These are phyloP conservation scores for Colletotrichum orchidophilum DNA, from an alignment of 2,329 filamentous ascomycete species.

Conservation along the genomic window DNA sequence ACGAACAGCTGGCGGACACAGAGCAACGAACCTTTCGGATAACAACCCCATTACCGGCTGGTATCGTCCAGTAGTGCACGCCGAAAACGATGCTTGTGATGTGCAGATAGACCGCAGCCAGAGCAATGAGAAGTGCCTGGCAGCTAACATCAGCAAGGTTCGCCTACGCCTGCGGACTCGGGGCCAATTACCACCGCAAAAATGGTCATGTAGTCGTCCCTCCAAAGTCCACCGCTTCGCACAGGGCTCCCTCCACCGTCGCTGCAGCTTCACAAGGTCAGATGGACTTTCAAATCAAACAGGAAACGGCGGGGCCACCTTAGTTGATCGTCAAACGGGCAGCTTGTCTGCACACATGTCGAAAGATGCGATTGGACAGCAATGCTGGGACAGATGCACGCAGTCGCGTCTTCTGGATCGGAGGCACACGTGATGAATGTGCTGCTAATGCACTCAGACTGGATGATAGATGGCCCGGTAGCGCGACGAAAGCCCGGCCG, in stretches of 20 bases:
- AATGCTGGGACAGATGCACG: background rate
- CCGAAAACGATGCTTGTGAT: constrained; percentile 5
- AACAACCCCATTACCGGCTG: background rate
- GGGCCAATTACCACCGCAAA: background rate
- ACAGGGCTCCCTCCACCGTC: constrained; percentile 1
- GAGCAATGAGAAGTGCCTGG: background rate
- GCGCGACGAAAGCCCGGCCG: background rate
- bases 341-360: background rate
- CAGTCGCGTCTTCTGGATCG: background rate
- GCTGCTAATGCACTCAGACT: background rate
- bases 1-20: background rate
- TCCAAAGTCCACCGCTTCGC: background rate
- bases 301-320: background rate
- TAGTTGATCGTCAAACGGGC: constrained; percentile 1
- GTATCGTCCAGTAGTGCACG: constrained; percentile 8
- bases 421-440: background rate
- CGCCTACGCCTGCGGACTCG: background rate
- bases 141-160: background rate
- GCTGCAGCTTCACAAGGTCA: background rate
- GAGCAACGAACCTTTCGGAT: background rate
- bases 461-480: background rate
- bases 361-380: background rate
- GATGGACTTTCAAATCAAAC: background rate
- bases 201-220: constrained; percentile 3
- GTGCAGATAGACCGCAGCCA: background rate